These are phyloP conservation scores for Phytophthora pseudosyringae DNA, from an alignment of 352 stramenopile species.

Conservation along the genomic window DNA sequence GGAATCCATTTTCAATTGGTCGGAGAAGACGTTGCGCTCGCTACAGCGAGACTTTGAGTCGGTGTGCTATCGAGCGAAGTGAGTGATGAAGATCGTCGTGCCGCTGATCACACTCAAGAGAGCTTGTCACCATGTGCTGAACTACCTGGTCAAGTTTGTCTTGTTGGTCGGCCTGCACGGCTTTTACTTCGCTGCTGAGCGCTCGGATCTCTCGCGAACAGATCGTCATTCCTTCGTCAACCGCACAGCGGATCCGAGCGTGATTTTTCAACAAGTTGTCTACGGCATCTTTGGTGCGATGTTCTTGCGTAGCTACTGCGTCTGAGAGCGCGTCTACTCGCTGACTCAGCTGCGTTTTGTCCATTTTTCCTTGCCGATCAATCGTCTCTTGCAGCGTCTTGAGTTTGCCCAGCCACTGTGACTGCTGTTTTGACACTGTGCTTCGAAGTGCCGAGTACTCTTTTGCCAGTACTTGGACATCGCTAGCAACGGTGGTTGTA, in stretches of 20 bases:
- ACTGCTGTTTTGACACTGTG: slow-evolving; percentile 45
- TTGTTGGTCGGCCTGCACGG: slow-evolving; percentile 41
- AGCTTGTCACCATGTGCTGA: slow-evolving; percentile 39
- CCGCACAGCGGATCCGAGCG: slow-evolving; percentile 48
- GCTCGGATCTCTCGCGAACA: slow-evolving; percentile 59
- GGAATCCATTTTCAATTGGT: not conserved
- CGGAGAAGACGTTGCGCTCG: not conserved
- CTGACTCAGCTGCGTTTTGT: slow-evolving; percentile 51
- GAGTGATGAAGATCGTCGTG: slow-evolving; percentile 51
- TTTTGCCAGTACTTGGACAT: slow-evolving; percentile 57
- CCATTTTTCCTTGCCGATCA: slow-evolving; percentile 55
- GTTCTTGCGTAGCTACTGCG: slow-evolving; percentile 44
- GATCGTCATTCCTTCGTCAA: slow-evolving; percentile 66
- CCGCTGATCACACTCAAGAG: slow-evolving; percentile 40
- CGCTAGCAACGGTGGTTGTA: slow-evolving; percentile 41
- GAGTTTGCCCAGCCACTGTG: slow-evolving; percentile 50
- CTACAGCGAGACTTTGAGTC: slow-evolving; percentile 50
- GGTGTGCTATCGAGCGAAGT: slow-evolving; percentile 47
- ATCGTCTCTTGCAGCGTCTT: slow-evolving; percentile 50
- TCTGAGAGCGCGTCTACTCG: slow-evolving; percentile 55
- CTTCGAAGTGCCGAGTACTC: slow-evolving; percentile 44
- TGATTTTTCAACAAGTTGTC: slow-evolving; percentile 63
- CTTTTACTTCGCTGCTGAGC: slow-evolving; percentile 53
- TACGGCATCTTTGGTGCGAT: slow-evolving; percentile 50
- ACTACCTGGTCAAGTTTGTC: slow-evolving; percentile 39